Conservation (phyloP, 768 basidiomycete species). For the Suillus subalutaceus region DNA sequence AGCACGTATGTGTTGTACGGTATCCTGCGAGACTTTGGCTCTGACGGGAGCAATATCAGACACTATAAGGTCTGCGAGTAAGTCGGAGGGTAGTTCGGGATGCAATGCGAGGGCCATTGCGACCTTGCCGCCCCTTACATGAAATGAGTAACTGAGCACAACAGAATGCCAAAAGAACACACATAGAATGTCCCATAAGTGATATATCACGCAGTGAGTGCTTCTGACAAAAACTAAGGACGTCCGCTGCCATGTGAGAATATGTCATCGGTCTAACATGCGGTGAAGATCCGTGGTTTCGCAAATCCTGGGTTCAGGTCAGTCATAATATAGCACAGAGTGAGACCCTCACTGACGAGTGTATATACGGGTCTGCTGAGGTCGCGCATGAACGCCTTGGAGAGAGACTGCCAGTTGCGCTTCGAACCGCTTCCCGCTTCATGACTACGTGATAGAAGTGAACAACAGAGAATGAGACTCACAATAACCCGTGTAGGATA, state of each 20-base stretch:
- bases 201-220: conserved; percentile 62
- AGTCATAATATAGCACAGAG: background rate
- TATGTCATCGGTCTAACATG: conserved; percentile 78
- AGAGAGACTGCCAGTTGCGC: conserved; percentile 85
- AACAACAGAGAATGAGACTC: conserved; percentile 25
- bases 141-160: conserved; percentile 8
- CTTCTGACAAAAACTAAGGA: conserved; percentile 63
- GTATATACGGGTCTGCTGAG: conserved; percentile 72
- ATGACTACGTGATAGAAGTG: conserved; percentile 10
- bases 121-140: conserved; percentile 79
- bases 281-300: conserved; percentile 89
- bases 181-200: conserved; percentile 92
- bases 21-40: conserved; percentile 62
- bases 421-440: conserved; percentile 69
- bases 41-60: conserved; percentile 82
- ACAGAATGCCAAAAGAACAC: conserved; percentile 27
- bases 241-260: conserved; percentile 76
- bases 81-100: conserved; percentile 41
- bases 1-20: conserved; percentile 62
- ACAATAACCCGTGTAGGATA: conserved; percentile 71
- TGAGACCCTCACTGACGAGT: conserved; percentile 47
- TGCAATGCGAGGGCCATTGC: conserved; percentile 70
- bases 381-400: conserved; percentile 71
- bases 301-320: conserved; percentile 61
- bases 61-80: conserved; percentile 63